Evolutionary conservation across 73 alveolate species (phyloP).

Genomic region (Tetrahymena malaccensis): DNA sequence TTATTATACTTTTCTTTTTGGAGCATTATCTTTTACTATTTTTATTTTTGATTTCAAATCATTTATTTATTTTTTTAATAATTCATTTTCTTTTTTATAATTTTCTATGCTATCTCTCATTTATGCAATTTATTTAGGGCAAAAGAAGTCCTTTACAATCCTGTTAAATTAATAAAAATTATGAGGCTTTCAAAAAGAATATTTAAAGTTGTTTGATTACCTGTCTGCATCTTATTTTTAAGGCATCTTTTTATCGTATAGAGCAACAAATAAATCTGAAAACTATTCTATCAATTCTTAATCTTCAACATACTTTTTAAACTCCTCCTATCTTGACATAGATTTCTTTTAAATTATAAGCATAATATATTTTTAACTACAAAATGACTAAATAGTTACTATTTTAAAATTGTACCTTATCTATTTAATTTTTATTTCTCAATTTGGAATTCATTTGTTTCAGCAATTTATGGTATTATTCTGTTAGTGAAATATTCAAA

Average conservation of each 20-base stretch:
- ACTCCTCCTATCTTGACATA: neutral
- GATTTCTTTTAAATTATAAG: neutral
- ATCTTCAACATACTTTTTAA: neutral
- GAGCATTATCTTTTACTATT: neutral
- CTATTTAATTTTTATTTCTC: neutral
- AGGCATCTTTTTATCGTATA: neutral
- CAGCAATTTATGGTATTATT: neutral
- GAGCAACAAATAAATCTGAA: neutral
- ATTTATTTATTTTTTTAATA: neutral
- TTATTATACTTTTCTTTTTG: neutral
- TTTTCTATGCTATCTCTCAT: neutral
- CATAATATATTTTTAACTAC: neutral
- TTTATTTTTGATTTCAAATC: neutral
- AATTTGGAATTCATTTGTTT: neutral
- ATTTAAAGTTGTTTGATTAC: neutral
- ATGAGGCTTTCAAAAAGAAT: neutral
- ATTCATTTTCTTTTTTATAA: neutral
- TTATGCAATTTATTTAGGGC: neutral
- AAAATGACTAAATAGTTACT: too few relatives aligned
- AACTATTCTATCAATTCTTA: neutral
- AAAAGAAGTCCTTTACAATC: neutral
- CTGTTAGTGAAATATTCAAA: neutral
- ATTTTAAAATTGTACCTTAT: neutral
- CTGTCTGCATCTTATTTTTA: neutral
- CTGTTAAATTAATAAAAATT: neutral